These are phyloP conservation scores for Puccinia hordei DNA, from an alignment of 1,284 basidiomycete species.

Conservation along the genomic window DNA sequence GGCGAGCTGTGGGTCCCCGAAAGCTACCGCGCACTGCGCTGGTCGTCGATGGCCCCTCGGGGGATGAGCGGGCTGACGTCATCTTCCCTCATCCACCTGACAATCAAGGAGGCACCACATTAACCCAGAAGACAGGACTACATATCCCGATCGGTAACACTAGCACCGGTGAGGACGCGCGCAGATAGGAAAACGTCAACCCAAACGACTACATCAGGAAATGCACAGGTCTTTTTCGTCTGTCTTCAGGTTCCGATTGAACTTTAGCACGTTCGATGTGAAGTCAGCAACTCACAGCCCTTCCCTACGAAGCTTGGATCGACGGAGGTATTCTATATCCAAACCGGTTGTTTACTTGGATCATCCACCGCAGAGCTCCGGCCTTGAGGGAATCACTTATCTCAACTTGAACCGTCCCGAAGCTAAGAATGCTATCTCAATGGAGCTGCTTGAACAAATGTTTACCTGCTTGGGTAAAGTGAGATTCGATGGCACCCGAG, in stretches of 20 bases:
- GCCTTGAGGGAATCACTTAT: constrained; percentile 58
- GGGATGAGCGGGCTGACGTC: background rate
- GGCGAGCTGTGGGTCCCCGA: background rate
- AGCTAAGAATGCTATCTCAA: constrained; percentile 85
- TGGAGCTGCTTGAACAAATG: constrained; percentile 68
- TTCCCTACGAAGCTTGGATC: constrained; percentile 6
- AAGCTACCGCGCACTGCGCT: background rate
- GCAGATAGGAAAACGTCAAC: background rate
- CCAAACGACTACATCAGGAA: background rate
- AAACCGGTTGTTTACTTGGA: constrained; percentile 36
- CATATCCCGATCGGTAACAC: too few relatives aligned
- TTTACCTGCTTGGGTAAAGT: constrained; percentile 48
- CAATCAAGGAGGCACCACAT: too few relatives aligned
- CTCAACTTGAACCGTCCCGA: constrained; percentile 74
- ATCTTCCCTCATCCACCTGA: background rate
- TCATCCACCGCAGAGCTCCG: constrained; percentile 14
- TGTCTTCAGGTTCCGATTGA: background rate
- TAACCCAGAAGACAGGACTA: too few relatives aligned
- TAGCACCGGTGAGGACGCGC: background rate
- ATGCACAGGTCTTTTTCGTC: background rate
- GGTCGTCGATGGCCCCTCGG: background rate
- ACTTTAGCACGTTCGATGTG: background rate
- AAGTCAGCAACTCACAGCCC: background rate
- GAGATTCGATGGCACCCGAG: constrained; percentile 66
- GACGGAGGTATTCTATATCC: constrained; percentile 26